phyloP scores from a whole-genome alignment of 805 yeast genomes.

The Candida ulmi region DNA sequence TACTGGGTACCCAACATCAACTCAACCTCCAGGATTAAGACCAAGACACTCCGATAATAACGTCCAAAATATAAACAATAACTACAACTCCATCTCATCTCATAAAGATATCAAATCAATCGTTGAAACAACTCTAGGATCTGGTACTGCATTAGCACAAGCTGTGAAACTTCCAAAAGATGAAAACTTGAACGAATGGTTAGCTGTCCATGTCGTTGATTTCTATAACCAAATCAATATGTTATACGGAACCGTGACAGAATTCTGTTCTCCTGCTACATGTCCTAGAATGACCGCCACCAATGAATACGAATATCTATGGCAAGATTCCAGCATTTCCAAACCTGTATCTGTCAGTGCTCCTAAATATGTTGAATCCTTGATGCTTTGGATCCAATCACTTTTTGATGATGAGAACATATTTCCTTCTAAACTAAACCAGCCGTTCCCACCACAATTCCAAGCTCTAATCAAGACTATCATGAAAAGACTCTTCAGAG shows the following conservation, averaged over 20 bases:
- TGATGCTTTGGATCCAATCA: constrained; percentile 95
- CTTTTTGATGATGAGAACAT: constrained; percentile 84
- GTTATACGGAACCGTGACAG: constrained; percentile 94
- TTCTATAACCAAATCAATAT: constrained; percentile 94
- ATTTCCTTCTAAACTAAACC: constrained; percentile 86
- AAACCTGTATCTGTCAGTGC: constrained; percentile 88
- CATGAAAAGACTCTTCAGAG: constrained; percentile 85
- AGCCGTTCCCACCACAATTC: constrained; percentile 87
- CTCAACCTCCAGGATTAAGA: constrained; percentile 5
- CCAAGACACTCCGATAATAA: constrained; percentile 5
- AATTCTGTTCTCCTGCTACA: constrained; percentile 89
- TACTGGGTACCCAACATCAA: background rate
- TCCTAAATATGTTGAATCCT: constrained; percentile 88
- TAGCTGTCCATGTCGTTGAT: constrained; percentile 96
- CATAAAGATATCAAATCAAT: constrained; percentile 78
- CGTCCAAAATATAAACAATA: background rate
- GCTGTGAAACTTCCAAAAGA: constrained; percentile 93
- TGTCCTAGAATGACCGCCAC: constrained; percentile 99
- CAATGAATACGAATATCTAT: constrained; percentile 90
- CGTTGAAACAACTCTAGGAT: constrained; percentile 93
- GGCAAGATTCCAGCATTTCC: constrained; percentile 76
- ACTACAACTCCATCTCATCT: constrained; percentile 35
- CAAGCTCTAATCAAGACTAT: constrained; percentile 76
- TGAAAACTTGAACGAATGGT: constrained; percentile 89
- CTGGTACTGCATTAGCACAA: constrained; percentile 83